phyloP scores from a whole-genome alignment of 2,329 filamentous ascomycete genomes.

The Sporothrix dimorphospora region DNA sequence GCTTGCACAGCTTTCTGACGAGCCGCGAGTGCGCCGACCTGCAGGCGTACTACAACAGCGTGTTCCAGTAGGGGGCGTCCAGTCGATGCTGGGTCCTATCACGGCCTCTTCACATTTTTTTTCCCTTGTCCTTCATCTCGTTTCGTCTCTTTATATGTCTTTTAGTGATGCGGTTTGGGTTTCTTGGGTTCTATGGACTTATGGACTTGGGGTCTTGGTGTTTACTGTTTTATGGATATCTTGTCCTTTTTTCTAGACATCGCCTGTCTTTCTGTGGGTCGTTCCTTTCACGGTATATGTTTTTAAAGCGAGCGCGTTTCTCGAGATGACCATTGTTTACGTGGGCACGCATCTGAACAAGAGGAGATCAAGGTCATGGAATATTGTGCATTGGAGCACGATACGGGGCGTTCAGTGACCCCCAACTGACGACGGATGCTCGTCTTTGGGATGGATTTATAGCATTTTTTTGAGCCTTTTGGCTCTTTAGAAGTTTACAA shows the following conservation, averaged over 20 bases:
- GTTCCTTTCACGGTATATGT: neutral
- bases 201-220: neutral
- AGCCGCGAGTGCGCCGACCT: constrained; percentile 42
- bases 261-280: neutral
- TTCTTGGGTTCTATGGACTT: too few species aligned
- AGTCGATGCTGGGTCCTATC: too few species aligned
- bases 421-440: neutral
- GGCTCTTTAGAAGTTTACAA: neutral
- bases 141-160: neutral
- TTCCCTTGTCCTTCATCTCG: neutral
- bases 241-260: neutral
- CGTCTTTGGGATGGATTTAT: neutral
- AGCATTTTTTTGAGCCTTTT: too few species aligned
- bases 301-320: neutral
- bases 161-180: neutral
- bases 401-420: neutral
- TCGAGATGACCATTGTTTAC: neutral
- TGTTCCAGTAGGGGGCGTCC: constrained; percentile 26
- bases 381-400: neutral
- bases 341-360: neutral
- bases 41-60: constrained; percentile 36
- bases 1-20: constrained; percentile 34
- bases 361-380: neutral
- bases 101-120: neutral
- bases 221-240: neutral